Evolutionary conservation across 805 yeast genomes (phyloP), one percentile per base, ranked within the genome.

Genomic region (Naumovozyma castellii): DNA sequence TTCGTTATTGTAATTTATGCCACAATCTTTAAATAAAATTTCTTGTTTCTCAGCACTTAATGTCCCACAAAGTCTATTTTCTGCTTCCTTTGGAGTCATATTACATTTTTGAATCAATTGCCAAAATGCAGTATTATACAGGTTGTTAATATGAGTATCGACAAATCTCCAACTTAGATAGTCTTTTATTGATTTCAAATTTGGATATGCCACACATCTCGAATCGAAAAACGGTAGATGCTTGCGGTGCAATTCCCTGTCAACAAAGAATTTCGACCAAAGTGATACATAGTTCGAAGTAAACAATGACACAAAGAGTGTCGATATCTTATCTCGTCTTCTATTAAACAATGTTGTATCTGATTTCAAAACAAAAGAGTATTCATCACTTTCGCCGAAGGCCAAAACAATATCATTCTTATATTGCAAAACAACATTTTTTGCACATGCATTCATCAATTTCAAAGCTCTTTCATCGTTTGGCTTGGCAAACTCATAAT

Each of bases 361-460:
- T 34, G 71, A 73, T 27, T 77, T 66, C 38, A 92, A 62, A 4
- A 90, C 72, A 59, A 90, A 90, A 12, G 90, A 80, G 57, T 83
- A 92, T 64, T 92, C 98, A 60, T 92, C 98, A 30, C 94, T 81
- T 53, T 92, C 97, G 0, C 98, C 98, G 56, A 82, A 92, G 0
- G 95, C 95, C 57, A 88, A 47, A 8, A 79, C 53, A 0, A 85
- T 71, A 46, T 92, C 97, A n/a, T 49, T 54, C 6, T 82, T 75
- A 32, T 85, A 74, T 30, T 72, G 68, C 25, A 69, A 60, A 66
- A 84, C 72, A 9, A 87, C 71, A 36, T 73, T 71, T 43, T 57
- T 50, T 0, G 97, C 97, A 3, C 95, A 78, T 2, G 70, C 66
- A 62, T 87, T 92, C 87, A 92, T 87, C 44, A 87, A 73, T 2